Evolutionary conservation across 371 early-diverging fungal species (phyloP).

Genomic region (Mucor lusitanicus): DNA sequence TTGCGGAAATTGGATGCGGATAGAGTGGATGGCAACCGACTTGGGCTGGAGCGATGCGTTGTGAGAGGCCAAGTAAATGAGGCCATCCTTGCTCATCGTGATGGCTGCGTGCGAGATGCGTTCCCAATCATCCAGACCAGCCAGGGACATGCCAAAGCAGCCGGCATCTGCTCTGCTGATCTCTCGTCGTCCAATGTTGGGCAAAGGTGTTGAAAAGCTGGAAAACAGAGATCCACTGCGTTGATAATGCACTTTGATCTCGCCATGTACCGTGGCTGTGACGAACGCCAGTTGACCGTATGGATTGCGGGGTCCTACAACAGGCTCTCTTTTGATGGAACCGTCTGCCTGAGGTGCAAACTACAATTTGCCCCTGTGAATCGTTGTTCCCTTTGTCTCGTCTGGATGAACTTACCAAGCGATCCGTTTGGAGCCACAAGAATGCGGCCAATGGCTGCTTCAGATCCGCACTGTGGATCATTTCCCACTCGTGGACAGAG

Average conservation of each 20-base stretch:
- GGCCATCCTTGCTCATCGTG: constrained; percentile 23
- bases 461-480: constrained; percentile 29
- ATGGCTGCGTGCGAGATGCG: constrained; percentile 50
- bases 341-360: constrained; percentile 15
- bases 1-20: constrained; percentile 37
- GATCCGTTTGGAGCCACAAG: constrained; percentile 47
- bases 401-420: constrained; percentile 21
- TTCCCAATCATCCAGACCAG: constrained; percentile 39
- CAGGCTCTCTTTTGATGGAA: constrained; percentile 17
- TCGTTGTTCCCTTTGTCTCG: too few species aligned
- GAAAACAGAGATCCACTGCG: constrained; percentile 43
- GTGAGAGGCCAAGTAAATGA: constrained; percentile 39
- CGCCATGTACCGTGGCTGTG: constrained; percentile 43
- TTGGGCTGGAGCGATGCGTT: constrained; percentile 35
- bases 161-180: constrained; percentile 33
- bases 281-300: constrained; percentile 45
- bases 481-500: constrained; percentile 37
- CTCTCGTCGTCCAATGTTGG: constrained; percentile 29
- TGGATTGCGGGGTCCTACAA: constrained; percentile 43
- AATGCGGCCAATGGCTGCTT: constrained; percentile 49
- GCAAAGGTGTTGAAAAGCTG: constrained; percentile 35
- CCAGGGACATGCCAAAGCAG: constrained; percentile 40
- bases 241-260: constrained; percentile 49
- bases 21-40: constrained; percentile 27
- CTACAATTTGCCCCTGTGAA: background rate